Evolutionary conservation across 768 basidiomycete species (phyloP), one percentile per base, ranked within the genome.

Genomic region (Leccinum aurantiacum): DNA sequence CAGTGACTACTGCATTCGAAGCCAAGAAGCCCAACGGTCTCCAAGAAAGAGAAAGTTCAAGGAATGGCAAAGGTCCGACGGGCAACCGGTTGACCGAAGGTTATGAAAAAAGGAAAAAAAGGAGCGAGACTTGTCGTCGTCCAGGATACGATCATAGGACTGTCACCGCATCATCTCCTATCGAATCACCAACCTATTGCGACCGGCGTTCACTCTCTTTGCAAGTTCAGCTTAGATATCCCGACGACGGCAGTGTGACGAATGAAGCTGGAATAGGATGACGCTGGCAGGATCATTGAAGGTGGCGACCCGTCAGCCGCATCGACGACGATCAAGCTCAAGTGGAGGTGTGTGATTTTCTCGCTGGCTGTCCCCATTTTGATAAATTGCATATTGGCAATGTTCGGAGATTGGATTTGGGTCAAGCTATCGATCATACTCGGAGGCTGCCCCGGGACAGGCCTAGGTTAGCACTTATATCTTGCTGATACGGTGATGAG

Each of bases 91-190:
- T 48, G 47, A 48, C n/a, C 15, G 29, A 33, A 19, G 50, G 29
- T 19, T 27, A 52, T 52, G 11, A 22, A 33, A 33, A 46, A 44
- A 44, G 10, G 29, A 11, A 19, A 19, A 31, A 35, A 44, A 19
- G n/a, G 41, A 44, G 41, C 41, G n/a, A 44, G 41, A 44, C 41
- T 19, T 44, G n/a, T 19, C n/a, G 50, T 51, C 52, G 53, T 54
- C 53, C 53, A 54, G 53, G 53, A 54, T 54, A 54, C 53, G 53
- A 54, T 54, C 53, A 52, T 5, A 33, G 19, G 19, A 13, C 44
- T 46, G 44, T 52, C 51, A 52, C 31, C 51, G 15, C 50, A 51
- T 50, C 49, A 50, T 22, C 44, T 51, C 50, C 50, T 29, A 51
- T 27, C 51, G 31, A 31, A 33, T 19, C 31, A 52, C 6, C n/a